Evolutionary conservation across 495 filamentous ascomycete genomes (phyloP), one percentile per base, ranked within the genome.

Genomic region (Aspergillus nanangensis): DNA sequence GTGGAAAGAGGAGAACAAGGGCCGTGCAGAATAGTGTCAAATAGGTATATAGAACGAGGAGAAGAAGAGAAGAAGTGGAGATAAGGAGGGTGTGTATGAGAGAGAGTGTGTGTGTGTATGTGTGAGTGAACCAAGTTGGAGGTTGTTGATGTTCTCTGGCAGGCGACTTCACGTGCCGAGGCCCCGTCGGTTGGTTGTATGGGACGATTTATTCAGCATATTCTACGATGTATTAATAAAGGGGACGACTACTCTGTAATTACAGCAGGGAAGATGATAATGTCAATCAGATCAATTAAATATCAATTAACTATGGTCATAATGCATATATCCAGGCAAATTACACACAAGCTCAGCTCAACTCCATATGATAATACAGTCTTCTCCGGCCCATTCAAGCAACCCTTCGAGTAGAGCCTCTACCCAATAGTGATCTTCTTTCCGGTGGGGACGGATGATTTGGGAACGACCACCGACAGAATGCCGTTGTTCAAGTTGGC

Each of bases 401-500:
- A 49, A 39, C 21, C 7, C 32, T 17, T 38, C 44, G 18, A 29
- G 1, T 20, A 11, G 11, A n/a, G 17, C 20, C 34, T 52, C 66
- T 76, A 87, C 66, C 83, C 68, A 51, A 88, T 77, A 41, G 66
- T 68, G 53, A 88, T 81, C 68, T 75, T 82, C 65, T 71, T 76
- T 21, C 60, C 34, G 33, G 58, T 48, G 17, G 63, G 55, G 45
- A 77, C 75, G 56, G 74, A 71, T 17, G 80, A 72, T 80, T 98
- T 98, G 32, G 91, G 92, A n/a, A 96, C 83, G 3, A 81, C 53
- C 39, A 95, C 65, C 44, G 63, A 82, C 44, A 95, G 73, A 55
- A 95, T 80, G 23, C 89, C 89, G 57, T 93, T 81, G 70, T 87
- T 85, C 57, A 93, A 63, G 43, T 61, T 78, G 32, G 92, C 92